These are phyloP conservation scores for Cantharellus cinnabarinus DNA, from an alignment of 768 basidiomycete genomes.

Conservation along the genomic window DNA sequence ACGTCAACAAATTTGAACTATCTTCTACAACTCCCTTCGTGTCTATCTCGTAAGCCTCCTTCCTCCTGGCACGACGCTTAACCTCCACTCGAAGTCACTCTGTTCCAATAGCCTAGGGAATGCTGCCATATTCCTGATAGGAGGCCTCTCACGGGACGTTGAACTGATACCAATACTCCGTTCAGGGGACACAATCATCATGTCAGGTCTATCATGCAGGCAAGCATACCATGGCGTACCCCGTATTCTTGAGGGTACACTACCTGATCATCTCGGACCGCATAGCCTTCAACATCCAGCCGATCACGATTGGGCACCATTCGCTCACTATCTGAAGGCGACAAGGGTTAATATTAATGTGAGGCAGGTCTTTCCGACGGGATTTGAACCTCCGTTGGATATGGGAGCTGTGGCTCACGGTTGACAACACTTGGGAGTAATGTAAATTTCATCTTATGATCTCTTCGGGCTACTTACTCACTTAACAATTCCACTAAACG, in stretches of 20 bases:
- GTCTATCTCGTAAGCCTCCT: slow-evolving; percentile 59
- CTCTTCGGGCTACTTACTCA: too few relatives aligned
- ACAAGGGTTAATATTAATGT: slow-evolving; percentile 84
- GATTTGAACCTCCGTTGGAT: slow-evolving; percentile 1
- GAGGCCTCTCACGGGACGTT: slow-evolving; percentile 55
- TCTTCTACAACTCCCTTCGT: slow-evolving; percentile 84
- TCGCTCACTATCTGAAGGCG: slow-evolving; percentile 36
- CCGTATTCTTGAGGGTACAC: slow-evolving; percentile 60
- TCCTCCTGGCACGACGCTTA: too few relatives aligned
- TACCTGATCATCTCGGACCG: slow-evolving; percentile 37
- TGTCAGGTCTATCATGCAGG: slow-evolving; percentile 74
- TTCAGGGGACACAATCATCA: slow-evolving; percentile 80
- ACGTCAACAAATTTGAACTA: slow-evolving; percentile 92
- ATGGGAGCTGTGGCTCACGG: too few relatives aligned
- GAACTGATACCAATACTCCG: slow-evolving; percentile 67
- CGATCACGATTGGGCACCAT: slow-evolving; percentile 40
- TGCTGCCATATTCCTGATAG: slow-evolving; percentile 77
- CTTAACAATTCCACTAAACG: too few relatives aligned
- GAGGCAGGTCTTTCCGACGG: slow-evolving; percentile 28
- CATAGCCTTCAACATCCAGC: slow-evolving; percentile 6
- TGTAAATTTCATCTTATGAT: too few relatives aligned
- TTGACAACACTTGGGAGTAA: too few relatives aligned
- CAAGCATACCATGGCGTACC: slow-evolving; percentile 94
- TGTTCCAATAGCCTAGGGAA: slow-evolving; percentile 49
- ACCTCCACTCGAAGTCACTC: neutral